Evolutionary conservation across 2,329 filamentous ascomycete species (phyloP).

Genomic region (Alternaria postmessia): DNA sequence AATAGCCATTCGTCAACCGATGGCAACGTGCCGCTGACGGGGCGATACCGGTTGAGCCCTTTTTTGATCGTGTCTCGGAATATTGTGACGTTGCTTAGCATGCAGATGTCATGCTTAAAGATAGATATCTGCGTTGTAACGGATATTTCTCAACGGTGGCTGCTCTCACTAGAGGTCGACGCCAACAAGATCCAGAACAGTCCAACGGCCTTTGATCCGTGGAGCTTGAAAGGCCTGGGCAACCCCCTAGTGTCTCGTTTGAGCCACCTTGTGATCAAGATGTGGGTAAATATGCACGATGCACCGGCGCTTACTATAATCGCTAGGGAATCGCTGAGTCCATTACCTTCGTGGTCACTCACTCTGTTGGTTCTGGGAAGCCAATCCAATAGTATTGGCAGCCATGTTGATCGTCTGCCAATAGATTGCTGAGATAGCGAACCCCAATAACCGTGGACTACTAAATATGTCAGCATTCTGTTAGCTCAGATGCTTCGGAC

Average conservation of each 20-base stretch:
- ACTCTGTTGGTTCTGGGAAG: neutral
- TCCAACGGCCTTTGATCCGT: neutral
- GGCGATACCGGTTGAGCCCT: neutral
- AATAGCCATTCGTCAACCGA: neutral
- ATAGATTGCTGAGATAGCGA: neutral
- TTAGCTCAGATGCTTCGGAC: neutral
- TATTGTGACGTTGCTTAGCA: neutral
- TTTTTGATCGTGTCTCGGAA: neutral
- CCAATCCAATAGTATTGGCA: neutral
- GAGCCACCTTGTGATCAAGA: neutral
- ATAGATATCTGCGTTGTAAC: neutral
- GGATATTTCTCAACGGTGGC: neutral
- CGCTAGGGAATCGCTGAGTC: neutral
- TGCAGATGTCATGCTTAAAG: neutral
- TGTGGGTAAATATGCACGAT: neutral
- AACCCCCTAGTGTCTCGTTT: neutral
- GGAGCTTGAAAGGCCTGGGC: neutral
- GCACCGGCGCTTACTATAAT: neutral
- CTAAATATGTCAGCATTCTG: neutral
- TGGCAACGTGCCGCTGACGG: neutral
- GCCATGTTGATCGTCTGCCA: neutral
- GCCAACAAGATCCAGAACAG: neutral
- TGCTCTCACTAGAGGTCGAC: neutral
- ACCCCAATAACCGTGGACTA: neutral
- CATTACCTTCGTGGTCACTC: neutral